phyloP scores from a whole-genome alignment of 1,284 basidiomycete species.

The Chalciporus sp. region DNA sequence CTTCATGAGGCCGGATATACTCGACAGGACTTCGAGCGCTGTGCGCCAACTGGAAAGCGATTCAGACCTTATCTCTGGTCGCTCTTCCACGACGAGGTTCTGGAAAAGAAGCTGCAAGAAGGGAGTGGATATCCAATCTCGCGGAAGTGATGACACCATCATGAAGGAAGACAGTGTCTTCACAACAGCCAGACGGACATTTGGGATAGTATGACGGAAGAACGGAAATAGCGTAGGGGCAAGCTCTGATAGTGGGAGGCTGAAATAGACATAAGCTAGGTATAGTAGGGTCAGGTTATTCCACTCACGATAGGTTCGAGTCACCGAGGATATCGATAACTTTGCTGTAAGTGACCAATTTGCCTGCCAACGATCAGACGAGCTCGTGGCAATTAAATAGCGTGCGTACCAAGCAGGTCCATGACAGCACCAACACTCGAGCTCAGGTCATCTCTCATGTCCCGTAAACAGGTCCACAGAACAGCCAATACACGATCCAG shows the following conservation, averaged over 20 bases:
- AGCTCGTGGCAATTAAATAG: neutral
- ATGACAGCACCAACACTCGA: conserved; percentile 97
- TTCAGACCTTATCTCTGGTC: conserved; percentile 79
- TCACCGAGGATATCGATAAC: conserved; percentile 80
- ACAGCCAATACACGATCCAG: conserved; percentile 79
- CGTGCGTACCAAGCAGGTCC: conserved; percentile 81
- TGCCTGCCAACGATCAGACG: conserved; percentile 49
- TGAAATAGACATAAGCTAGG: conserved; percentile 34
- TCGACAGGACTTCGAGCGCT: conserved; percentile 60
- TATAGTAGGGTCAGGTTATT: neutral
- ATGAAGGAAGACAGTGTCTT: conserved; percentile 90
- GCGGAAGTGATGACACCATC: conserved; percentile 71
- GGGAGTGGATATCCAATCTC: conserved; percentile 80
- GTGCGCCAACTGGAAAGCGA: conserved; percentile 82
- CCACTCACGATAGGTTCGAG: conserved; percentile 64
- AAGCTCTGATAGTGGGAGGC: conserved; percentile 76
- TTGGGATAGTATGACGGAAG: conserved; percentile 96
- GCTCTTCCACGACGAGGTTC: conserved; percentile 94
- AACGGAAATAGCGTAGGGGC: conserved; percentile 94
- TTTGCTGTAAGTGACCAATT: conserved; percentile 78
- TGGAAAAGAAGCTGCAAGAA: conserved; percentile 91
- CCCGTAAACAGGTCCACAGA: conserved; percentile 88
- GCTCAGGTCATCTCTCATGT: conserved; percentile 96
- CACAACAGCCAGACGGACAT: conserved; percentile 92
- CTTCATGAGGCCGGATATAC: conserved; percentile 51